These are phyloP conservation scores for Syncephalastrum contaminatum DNA, from an alignment of 371 early-diverging fungal genomes.

Conservation along the genomic window DNA sequence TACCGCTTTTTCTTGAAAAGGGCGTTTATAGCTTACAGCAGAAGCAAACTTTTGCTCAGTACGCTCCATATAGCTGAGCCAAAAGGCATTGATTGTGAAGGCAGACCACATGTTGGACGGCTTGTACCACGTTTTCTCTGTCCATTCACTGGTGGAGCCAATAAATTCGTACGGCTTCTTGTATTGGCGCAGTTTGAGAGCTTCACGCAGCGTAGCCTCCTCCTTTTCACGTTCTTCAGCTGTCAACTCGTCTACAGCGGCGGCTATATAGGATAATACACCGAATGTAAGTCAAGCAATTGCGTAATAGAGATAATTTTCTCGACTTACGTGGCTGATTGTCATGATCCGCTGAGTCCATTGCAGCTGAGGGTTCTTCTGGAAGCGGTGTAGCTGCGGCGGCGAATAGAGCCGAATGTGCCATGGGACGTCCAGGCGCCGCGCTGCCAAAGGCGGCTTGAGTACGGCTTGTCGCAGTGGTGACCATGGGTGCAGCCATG, in stretches of 20 bases:
- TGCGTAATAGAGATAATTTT: too few relatives aligned
- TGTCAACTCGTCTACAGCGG: background rate
- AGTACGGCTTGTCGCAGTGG: background rate
- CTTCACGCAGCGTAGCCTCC: conserved; percentile 20
- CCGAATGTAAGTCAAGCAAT: too few relatives aligned
- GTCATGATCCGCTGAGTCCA: too few relatives aligned
- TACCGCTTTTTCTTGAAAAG: too few relatives aligned
- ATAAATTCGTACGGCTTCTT: conserved; percentile 25
- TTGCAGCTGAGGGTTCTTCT: too few relatives aligned
- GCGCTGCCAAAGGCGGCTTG: too few relatives aligned
- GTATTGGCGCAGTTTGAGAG: conserved; percentile 9
- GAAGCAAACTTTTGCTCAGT: conserved; percentile 33
- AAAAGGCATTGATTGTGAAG: conserved; percentile 21
- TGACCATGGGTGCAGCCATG: too few relatives aligned
- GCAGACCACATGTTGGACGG: too few relatives aligned
- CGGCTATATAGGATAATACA: too few relatives aligned
- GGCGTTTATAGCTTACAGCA: conserved; percentile 21
- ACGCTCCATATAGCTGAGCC: conserved; percentile 50
- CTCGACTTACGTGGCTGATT: too few relatives aligned
- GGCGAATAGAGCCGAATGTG: too few relatives aligned
- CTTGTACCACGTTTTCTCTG: conserved; percentile 22
- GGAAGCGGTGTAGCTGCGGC: too few relatives aligned
- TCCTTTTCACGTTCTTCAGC: conserved; percentile 13
- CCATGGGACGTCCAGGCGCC: background rate
- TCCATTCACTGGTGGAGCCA: conserved; percentile 32